Evolutionary conservation across 495 filamentous ascomycete species (phyloP), one percentile per base, ranked within the genome.

Genomic region (Penicillium arizonense): DNA sequence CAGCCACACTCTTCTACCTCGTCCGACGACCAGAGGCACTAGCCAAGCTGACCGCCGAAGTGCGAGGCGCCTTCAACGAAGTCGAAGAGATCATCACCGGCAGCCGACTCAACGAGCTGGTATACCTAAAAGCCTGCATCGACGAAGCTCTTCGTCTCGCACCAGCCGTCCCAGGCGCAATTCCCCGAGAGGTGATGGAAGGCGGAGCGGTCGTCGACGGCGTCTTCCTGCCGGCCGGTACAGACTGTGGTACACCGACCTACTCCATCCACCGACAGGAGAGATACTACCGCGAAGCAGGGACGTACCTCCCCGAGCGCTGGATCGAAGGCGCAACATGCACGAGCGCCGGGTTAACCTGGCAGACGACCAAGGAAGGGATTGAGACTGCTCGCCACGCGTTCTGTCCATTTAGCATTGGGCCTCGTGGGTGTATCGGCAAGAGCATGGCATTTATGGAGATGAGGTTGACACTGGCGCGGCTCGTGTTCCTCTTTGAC

Each of bases 141-240:
- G 79, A 87, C 48, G 87, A 90, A 54, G 73, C 83, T 0, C 74
- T 90, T 66, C 79, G 86, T 18, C 69, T 89, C 21, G 75, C 81
- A 0, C 86, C 86, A 3, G 75, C 86, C 0, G 82, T 85, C 1
- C 73, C 77, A 0, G 82, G 83, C 10, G 65, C 77, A 0, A 67
- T 82, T 5, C 80, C 79, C 6, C 75, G 85, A 4, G 78, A 85
- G 57, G 81, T 84, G 2, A 76, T 81, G 33, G 59, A 69, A 4
- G 81, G 76, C 30, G 85, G 84, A 10, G 68, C 78, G 7, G 57
- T 71, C 8, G 75, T 87, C 11, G 77, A 82, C 39, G 77, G 77
- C 9, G 63, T 79, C 10, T 72, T 72, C 50, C 62, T 85, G 13
- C 79, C 79, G 0, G 72, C 64, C 8, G 82, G 79, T 9, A 78